Evolutionary conservation across 2,329 filamentous ascomycete species (phyloP), one percentile per base, ranked within the genome.

Genomic region (Monilinia vaccinii-corymbosi): DNA sequence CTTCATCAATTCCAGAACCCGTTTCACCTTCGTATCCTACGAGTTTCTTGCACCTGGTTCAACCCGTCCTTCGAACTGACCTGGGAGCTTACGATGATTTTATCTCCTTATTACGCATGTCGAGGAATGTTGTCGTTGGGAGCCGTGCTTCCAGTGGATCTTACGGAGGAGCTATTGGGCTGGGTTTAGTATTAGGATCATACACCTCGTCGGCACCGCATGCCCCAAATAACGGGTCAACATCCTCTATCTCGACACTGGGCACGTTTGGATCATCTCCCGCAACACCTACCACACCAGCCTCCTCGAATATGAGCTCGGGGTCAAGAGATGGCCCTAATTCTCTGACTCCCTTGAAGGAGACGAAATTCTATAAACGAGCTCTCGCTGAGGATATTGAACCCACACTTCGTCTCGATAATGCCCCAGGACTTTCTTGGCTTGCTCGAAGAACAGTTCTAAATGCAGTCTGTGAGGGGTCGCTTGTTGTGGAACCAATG

Each of bases 311-410:
- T 9, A 68, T 76, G 44, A 82, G 80, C 66, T 71, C 74, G 14
- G 71, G 71, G 51, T 80, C 80, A 44, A 66, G 47, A 23, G 68
- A 69, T 57, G 69, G 63, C 13, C 70, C 70, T 21, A 72, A 71
- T 47, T 72, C 72, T 23, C 69, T 82, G 38, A 84, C 82, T 3
- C 84, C 86, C 5, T 76, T 99, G 45, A 96, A 94, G 70, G 94
- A 97, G 60, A 90, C 88, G 32, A 90, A 88, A 65, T 99, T 97
- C 71, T 99, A 93, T 77, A 97, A 97, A 76, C 86, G 94, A 50
- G 86, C 86, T 7, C 75, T 97, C 31, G 81, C 84, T 23, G 94
- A 99, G 73, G 94, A 99, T 70, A 90, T 99, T 60, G 94, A 99
- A 71, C 94, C 94, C 0, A 96, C 94, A 0, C 77, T 99, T 11